phyloP scores from a whole-genome alignment of 1,284 basidiomycete species.

The Irpex lacteus region DNA sequence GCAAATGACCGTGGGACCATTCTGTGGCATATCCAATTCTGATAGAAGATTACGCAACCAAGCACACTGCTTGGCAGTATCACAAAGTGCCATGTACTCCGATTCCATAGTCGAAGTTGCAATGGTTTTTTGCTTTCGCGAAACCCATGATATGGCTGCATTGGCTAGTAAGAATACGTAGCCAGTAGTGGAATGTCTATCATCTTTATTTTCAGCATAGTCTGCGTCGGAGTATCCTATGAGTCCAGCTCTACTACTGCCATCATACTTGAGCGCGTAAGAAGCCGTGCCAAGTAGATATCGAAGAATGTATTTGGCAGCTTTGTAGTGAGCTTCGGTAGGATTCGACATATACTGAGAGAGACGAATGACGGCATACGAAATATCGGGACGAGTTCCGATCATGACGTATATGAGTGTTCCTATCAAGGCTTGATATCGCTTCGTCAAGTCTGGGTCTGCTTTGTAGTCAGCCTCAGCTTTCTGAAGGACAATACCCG shows the following conservation, averaged over 20 bases:
- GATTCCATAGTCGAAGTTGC: constrained; percentile 32
- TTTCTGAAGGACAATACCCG: constrained; percentile 8
- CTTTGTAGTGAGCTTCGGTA: constrained; percentile 30
- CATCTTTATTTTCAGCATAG: constrained; percentile 22
- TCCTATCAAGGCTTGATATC: constrained; percentile 28
- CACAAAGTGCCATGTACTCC: constrained; percentile 33
- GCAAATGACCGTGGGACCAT: constrained; percentile 18
- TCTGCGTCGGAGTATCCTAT: constrained; percentile 40
- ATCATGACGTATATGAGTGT: constrained; percentile 30
- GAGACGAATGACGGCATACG: constrained; percentile 33
- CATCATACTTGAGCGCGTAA: constrained; percentile 29
- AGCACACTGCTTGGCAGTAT: constrained; percentile 25
- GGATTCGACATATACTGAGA: constrained; percentile 30
- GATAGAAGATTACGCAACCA: constrained; percentile 22
- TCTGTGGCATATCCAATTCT: constrained; percentile 13
- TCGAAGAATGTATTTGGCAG: constrained; percentile 33
- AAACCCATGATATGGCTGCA: constrained; percentile 33
- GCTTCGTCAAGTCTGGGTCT: constrained; percentile 10
- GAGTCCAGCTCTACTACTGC: constrained; percentile 17
- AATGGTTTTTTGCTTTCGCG: constrained; percentile 33
- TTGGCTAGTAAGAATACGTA: constrained; percentile 33
- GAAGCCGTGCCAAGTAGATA: constrained; percentile 38
- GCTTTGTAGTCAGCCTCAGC: constrained; percentile 5
- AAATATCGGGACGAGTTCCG: constrained; percentile 34
- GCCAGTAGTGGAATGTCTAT: constrained; percentile 26